Base-by-base conservation (phyloP, 2,329 filamentous ascomycete species). In the Capronia americana region DNA sequence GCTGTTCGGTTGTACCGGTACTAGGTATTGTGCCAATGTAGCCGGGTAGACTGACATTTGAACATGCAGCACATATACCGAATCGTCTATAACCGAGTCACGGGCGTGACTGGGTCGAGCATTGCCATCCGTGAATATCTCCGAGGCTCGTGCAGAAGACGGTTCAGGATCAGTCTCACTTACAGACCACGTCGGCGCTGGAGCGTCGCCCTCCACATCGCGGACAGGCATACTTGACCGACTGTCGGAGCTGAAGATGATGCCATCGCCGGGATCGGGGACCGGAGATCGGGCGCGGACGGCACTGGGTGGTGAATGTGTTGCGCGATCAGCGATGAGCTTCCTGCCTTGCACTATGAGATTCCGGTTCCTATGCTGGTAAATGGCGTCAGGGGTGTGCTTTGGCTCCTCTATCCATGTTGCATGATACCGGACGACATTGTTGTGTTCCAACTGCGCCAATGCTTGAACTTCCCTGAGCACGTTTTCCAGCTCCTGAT, bases 1-100 rank as follows among this genome's bases (percentile, higher is more conserved):
- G 8, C 70, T 69, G 64, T 41, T 71, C 20, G 75, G 20, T 60
- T 74, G 65, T 50, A 78, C 73, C 14, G 80, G 76, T 54, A 80
- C 83, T 4, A 90, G 74, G 71, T 87, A 90, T 1, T 85, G 83
- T 8, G 84, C 82, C 11, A 91, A 79, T 1, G 86, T 89, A 60
- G 88, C 80, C 0, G 87, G 87, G 74, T 89, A 86, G 2, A 88
- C 79, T 4, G 85, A 86, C 87, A 90, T 90, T 72, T 90, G 88
- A n/a, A 90, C 87, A 74, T 89, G 87, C 8, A 90, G 79, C 14
- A 72, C 70, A 56, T 72, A 71, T 48, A 70, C 70, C 2, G 68
- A 66, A 32, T 63, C 70, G 76, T 75, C 44, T 76, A 68, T 41
- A 75, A 77, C 4, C 74, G 78, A 53, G 28, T 69, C 69, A 4